phyloP scores from a whole-genome alignment of 768 basidiomycete species.

The Rhodotorula diobovata region DNA sequence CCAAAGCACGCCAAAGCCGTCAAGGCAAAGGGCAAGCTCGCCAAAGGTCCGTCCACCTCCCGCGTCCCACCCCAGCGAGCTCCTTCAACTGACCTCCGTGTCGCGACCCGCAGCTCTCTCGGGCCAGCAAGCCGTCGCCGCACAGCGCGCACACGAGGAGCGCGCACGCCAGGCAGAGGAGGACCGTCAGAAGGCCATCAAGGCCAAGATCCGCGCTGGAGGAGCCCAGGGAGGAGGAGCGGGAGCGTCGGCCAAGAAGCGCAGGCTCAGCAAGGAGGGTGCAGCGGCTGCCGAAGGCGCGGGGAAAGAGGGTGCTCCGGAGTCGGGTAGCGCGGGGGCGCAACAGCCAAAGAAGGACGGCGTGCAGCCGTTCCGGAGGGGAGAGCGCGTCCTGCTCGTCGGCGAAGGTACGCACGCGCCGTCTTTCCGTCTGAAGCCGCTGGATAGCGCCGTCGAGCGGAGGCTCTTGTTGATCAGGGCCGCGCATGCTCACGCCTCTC shows the following conservation, averaged over 20 bases:
- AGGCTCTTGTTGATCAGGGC: not conserved
- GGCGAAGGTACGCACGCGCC: slow-evolving; percentile 64
- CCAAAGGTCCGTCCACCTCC: slow-evolving; percentile 6
- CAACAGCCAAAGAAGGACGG: not conserved
- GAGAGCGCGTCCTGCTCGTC: slow-evolving; percentile 56
- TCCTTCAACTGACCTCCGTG: not conserved
- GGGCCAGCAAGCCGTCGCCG: slow-evolving; percentile 6
- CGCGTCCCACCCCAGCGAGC: not conserved
- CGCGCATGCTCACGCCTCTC: no score
- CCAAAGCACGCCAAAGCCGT: not conserved
- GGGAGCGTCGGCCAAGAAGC: slow-evolving; percentile 6
- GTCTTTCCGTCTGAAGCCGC: no score
- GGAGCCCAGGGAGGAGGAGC: not conserved
- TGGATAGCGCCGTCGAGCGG: no score
- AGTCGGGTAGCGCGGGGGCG: not conserved
- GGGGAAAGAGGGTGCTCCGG: not conserved
- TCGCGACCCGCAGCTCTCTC: slow-evolving; percentile 10
- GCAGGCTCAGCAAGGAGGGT: not conserved
- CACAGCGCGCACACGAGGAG: not conserved
- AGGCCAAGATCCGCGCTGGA: slow-evolving; percentile 11
- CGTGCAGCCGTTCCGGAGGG: slow-evolving; percentile 26
- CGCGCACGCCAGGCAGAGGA: slow-evolving; percentile 17
- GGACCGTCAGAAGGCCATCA: slow-evolving; percentile 5
- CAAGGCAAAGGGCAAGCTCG: slow-evolving; percentile 30
- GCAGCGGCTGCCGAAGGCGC: not conserved